A percentile compares a stretch with the other conserved stretches of the same genome.
Evolutionary conservation across 2,329 filamentous ascomycete genomes (phyloP).

Genomic region (Myriosclerotinia scirpicola): DNA sequence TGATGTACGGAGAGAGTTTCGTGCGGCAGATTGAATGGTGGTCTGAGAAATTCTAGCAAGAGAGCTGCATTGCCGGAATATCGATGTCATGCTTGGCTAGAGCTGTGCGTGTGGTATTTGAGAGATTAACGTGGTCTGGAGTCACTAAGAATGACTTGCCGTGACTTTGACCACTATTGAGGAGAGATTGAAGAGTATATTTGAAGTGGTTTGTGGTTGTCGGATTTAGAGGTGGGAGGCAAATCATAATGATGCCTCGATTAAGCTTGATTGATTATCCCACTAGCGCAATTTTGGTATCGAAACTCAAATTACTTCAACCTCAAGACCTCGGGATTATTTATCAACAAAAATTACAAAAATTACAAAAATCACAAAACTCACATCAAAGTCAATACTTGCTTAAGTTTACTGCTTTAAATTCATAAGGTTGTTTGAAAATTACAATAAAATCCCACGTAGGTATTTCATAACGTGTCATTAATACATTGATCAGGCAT

Average conservation of each 20-base stretch:
- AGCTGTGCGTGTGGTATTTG: slow-evolving; percentile 26
- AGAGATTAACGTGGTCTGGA: slow-evolving; percentile 24
- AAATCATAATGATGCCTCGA: slow-evolving; percentile 24
- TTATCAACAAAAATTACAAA: not conserved
- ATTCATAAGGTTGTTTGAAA: not conserved
- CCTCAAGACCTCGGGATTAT: not conserved
- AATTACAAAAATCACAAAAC: not conserved
- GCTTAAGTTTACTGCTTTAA: not conserved
- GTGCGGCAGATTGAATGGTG: slow-evolving; percentile 53
- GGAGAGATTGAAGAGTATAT: slow-evolving; percentile 23
- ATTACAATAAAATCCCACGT: not conserved
- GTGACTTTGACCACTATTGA: slow-evolving; percentile 31
- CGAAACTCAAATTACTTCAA: slow-evolving; percentile 7
- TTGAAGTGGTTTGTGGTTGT: slow-evolving; percentile 17
- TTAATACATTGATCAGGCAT: slow-evolving; percentile 17
- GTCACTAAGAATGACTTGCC: slow-evolving; percentile 29
- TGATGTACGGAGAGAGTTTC: slow-evolving; percentile 47
- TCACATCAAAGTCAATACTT: not conserved
- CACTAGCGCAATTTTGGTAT: slow-evolving; percentile 21
- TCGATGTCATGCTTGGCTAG: slow-evolving; percentile 59
- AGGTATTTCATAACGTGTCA: not conserved
- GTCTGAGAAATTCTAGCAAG: slow-evolving; percentile 62
- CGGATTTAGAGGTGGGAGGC: slow-evolving; percentile 22
- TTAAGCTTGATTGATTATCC: slow-evolving; percentile 20
- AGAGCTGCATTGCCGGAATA: slow-evolving; percentile 65